Percentiles rank a stretch among this genome's conserved stretches.
Evolutionary conservation across 306 rosid species (phyloP).

Genomic region (Astragalus glycyphyllos): DNA sequence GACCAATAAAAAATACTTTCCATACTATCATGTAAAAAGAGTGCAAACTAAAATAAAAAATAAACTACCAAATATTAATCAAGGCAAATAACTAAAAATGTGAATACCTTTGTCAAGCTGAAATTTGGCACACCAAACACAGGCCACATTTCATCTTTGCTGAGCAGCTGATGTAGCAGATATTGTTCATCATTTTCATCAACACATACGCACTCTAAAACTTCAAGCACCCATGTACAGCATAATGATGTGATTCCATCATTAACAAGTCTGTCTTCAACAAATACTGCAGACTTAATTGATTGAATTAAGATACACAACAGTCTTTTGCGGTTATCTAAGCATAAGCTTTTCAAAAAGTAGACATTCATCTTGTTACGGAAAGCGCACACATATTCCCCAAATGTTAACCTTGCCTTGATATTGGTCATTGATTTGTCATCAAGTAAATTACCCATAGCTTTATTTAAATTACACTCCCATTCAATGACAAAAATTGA

Average conservation of each 20-base stretch:
- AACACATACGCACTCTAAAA: slow-evolving; percentile 61
- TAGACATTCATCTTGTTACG: slow-evolving; percentile 59
- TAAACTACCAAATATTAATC: slow-evolving; percentile 35
- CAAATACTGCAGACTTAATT: slow-evolving; percentile 70
- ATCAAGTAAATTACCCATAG: slow-evolving; percentile 52
- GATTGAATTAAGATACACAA: slow-evolving; percentile 61
- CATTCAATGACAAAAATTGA: slow-evolving; percentile 72
- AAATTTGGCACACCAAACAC: slow-evolving; percentile 62
- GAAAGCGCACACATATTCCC: slow-evolving; percentile 60
- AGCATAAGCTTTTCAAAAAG: slow-evolving; percentile 59
- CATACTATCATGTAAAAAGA: slow-evolving; percentile 19
- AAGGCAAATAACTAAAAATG: slow-evolving; percentile 35
- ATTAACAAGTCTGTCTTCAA: slow-evolving; percentile 56
- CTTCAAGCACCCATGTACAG: slow-evolving; percentile 81
- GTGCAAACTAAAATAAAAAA: slow-evolving; percentile 12
- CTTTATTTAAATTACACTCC: slow-evolving; percentile 65
- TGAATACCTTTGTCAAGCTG: slow-evolving; percentile 53
- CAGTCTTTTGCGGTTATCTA: slow-evolving; percentile 55
- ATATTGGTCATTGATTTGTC: slow-evolving; percentile 49
- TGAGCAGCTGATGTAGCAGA: slow-evolving; percentile 68
- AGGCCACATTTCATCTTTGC: slow-evolving; percentile 74
- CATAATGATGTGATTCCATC: slow-evolving; percentile 60
- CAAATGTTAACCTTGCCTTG: slow-evolving; percentile 59
- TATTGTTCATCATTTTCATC: slow-evolving; percentile 68
- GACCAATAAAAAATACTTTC: slow-evolving; percentile 30